Evolutionary conservation across 2,329 filamentous ascomycete species (phyloP), one percentile per base, ranked within the genome.

Genomic region (Claviceps humidiphila): DNA sequence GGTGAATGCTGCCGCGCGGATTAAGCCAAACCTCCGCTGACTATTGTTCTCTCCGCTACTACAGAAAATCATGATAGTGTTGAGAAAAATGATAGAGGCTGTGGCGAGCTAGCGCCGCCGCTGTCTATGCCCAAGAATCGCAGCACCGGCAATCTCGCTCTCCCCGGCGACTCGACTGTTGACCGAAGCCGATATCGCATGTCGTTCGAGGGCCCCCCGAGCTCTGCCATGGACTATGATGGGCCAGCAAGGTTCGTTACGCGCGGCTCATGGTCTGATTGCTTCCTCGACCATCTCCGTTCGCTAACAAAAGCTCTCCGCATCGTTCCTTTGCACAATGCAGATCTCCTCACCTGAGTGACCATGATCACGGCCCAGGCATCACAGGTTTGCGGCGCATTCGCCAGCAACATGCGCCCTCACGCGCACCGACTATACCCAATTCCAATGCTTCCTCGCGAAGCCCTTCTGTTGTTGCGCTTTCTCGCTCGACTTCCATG

Each of bases 331-430:
- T n/a, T 2, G 6, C 24, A 17, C 30, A 20, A 24, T 61, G 51
- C 66, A 94, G 88, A 74, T 88, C 87, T 63, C 81, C 89, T 63
- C 78, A 95, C 64, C 79, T 94, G 65, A 76, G 82, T 58, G 89
- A 91, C 69, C 88, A 91, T 70, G 89, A 95, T 63, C 87, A 93
- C 75, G 88, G 88, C 60, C 72, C 93, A 57, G 88, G 88, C 51
- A 78, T 85, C 45, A 94, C 89, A 53, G 90, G 93, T 59, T 78
- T 98, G 63, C 85, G 90, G 65, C 86, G 93, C 62, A 98, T 98
- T 67, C 87, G 93, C 66, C 91, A 96, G 68, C 84, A 89, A 62
- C 85, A 85, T 55, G 77, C 67, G 50, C 63, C 81, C 41, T 73
- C 80, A 53, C 77, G 84, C 66, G 74, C 77, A 50, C 75, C 84